These are phyloP conservation scores for Citrus australasica DNA, from an alignment of 345 rosid species.

Conservation along the genomic window DNA sequence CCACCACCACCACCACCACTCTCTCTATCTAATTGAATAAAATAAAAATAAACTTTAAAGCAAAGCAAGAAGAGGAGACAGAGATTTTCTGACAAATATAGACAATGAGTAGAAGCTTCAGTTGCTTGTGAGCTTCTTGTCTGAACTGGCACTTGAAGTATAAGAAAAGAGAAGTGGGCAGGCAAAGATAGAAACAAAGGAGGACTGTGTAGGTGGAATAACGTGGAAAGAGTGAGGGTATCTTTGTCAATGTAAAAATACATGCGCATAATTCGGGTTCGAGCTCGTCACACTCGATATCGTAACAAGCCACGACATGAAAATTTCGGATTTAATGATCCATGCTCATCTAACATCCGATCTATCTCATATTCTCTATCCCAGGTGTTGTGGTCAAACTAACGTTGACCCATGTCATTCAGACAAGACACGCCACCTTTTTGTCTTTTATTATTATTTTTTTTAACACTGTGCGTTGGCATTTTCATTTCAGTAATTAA, in stretches of 20 bases:
- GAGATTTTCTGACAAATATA: not conserved
- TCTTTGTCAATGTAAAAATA: conserved; percentile 17
- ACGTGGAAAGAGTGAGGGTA: conserved; percentile 18
- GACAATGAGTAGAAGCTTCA: not conserved
- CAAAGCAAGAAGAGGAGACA: conserved; percentile 6
- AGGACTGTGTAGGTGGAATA: not conserved
- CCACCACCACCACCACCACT: not conserved
- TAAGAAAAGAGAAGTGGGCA: conserved; percentile 15
- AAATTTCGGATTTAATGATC: too few relatives aligned
- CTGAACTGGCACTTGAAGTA: conserved; percentile 25
- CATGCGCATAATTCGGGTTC: conserved; percentile 4
- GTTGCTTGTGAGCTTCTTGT: conserved; percentile 8
- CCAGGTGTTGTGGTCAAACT: not conserved
- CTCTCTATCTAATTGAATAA: not conserved
- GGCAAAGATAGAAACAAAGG: not conserved
- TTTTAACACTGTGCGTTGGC: too few relatives aligned
- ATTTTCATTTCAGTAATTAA: too few relatives aligned
- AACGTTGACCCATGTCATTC: not conserved
- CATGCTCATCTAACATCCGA: too few relatives aligned
- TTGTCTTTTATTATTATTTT: too few relatives aligned
- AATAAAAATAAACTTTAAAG: not conserved
- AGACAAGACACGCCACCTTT: not conserved
- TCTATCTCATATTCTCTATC: too few relatives aligned
- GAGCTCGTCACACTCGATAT: not conserved
- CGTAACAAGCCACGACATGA: conserved; percentile 3